These are phyloP conservation scores for Dactylella cylindrospora DNA, from an alignment of 2,329 filamentous ascomycete genomes.

Conservation along the genomic window DNA sequence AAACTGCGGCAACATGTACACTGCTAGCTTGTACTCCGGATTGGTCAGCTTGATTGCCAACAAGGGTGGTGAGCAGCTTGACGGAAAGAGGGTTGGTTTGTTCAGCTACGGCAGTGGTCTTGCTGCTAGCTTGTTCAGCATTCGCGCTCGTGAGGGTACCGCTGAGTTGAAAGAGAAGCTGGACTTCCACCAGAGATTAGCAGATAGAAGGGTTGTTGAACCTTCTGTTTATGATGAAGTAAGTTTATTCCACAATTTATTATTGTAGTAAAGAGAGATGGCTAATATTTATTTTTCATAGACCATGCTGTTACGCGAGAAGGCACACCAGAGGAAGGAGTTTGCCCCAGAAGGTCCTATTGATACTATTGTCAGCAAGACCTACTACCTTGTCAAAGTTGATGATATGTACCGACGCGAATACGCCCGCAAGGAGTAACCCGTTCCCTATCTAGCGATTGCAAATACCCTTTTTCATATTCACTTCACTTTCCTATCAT, in stretches of 20 bases:
- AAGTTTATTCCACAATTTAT: constrained; percentile 52
- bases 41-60: constrained; percentile 64
- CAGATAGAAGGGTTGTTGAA: constrained; percentile 65
- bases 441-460: constrained; percentile 5
- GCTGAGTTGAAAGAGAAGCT: constrained; percentile 68
- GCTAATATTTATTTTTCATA: constrained; percentile 50
- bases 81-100: constrained; percentile 71
- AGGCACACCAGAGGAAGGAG: constrained; percentile 79
- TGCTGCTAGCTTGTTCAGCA: constrained; percentile 70
- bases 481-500: constrained; percentile 2
- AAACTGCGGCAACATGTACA: constrained; percentile 69
- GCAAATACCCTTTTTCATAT: not conserved
- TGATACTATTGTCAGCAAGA: constrained; percentile 66
- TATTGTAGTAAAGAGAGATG: constrained; percentile 26
- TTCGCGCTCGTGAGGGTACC: constrained; percentile 72
- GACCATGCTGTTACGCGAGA: constrained; percentile 79
- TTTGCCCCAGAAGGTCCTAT: constrained; percentile 69
- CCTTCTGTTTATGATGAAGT: constrained; percentile 74
- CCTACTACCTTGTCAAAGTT: constrained; percentile 77
- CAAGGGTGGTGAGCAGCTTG: constrained; percentile 63
- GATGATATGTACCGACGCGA: constrained; percentile 84
- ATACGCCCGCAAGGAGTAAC: constrained; percentile 73
- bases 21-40: constrained; percentile 62
- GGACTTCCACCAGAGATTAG: constrained; percentile 69
- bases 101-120: constrained; percentile 81